phyloP scores from a whole-genome alignment of 1,284 basidiomycete species.

The Chiua sp. region DNA sequence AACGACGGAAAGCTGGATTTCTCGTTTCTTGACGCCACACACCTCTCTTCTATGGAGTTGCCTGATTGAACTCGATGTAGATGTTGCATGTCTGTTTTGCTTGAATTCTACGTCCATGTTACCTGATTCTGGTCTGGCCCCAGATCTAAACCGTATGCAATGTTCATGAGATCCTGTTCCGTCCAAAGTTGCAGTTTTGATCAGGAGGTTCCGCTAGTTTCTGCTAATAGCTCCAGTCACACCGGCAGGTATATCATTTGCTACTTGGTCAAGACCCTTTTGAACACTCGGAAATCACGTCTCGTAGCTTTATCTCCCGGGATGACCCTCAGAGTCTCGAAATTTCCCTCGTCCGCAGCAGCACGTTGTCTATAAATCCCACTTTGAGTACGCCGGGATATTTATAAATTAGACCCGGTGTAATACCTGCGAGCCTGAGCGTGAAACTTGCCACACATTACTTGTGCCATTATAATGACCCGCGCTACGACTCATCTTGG shows the following conservation, averaged over 20 bases:
- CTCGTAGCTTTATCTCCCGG: too few species aligned
- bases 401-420: not conserved
- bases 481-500: conserved; percentile 35
- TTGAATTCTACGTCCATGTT: conserved; percentile 1
- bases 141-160: not conserved
- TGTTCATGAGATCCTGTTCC: not conserved
- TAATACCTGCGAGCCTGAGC: not conserved
- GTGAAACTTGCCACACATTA: not conserved
- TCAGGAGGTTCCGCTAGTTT: too few species aligned
- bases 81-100: conserved; percentile 4
- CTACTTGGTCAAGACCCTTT: too few species aligned
- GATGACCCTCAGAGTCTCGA: too few species aligned
- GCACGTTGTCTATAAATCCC: not conserved
- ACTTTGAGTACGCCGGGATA: not conserved
- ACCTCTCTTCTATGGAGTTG: conserved; percentile 22
- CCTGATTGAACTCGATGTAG: conserved; percentile 5
- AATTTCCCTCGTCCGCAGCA: not conserved
- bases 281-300: too few species aligned
- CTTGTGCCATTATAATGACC: conserved; percentile 24
- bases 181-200: too few species aligned
- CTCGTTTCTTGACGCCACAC: conserved; percentile 33
- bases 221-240: too few species aligned
- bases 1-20: conserved; percentile 31
- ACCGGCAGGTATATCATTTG: too few species aligned
- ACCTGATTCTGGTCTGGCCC: not conserved